These are phyloP conservation scores for Trichaptum fuscoviolaceum DNA, from an alignment of 768 basidiomycete genomes.

Conservation along the genomic window DNA sequence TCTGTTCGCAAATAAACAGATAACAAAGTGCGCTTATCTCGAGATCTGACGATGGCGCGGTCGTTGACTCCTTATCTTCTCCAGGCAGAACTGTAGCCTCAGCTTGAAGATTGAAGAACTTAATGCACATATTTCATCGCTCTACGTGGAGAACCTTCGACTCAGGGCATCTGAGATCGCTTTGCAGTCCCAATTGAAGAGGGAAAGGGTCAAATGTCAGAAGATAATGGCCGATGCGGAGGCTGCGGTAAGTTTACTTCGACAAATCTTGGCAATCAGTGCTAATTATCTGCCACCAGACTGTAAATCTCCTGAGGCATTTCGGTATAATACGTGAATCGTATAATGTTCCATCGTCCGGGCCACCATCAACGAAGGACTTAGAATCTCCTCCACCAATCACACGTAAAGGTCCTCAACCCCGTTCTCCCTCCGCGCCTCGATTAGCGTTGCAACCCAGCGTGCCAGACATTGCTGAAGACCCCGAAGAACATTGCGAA, in stretches of 20 bases:
- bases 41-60: conserved; percentile 4
- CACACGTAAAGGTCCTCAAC: background rate
- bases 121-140: conserved; percentile 74
- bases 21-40: conserved; percentile 62
- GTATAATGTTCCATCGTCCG: conserved; percentile 36
- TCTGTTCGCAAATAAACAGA: conserved; percentile 85
- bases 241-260: conserved; percentile 47
- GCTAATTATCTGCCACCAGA: conserved; percentile 27
- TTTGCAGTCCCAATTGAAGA: conserved; percentile 69
- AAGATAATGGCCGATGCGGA: conserved; percentile 71
- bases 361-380: conserved; percentile 30
- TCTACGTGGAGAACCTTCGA: conserved; percentile 78
- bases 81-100: conserved; percentile 78
- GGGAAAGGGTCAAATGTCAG: conserved; percentile 71
- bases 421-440: background rate
- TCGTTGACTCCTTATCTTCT: conserved; percentile 7
- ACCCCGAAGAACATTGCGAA: conserved; percentile 1
- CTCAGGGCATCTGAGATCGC: conserved; percentile 78
- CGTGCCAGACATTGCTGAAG: background rate
- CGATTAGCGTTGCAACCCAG: conserved; percentile 2
- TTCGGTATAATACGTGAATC: conserved; percentile 60
- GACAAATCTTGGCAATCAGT: background rate
- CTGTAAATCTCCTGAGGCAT: conserved; percentile 58
- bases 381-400: conserved; percentile 33
- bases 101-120: conserved; percentile 82